These are phyloP conservation scores for Theileria orientalis DNA, from an alignment of 169 alveolate species.

Conservation along the genomic window DNA sequence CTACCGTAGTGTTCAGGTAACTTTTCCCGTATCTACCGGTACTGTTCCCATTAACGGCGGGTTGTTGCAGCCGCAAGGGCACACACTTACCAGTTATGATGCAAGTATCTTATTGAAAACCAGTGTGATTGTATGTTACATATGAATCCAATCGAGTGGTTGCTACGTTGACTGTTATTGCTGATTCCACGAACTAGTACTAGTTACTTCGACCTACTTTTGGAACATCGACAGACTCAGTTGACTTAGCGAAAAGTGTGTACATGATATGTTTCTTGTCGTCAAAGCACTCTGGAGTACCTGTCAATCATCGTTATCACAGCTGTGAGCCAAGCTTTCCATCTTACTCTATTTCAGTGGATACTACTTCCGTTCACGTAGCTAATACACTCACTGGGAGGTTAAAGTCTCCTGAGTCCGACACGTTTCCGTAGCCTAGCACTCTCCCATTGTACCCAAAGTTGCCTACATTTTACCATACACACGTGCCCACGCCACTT, in stretches of 20 bases:
- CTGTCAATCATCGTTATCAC: slow-evolving; percentile 9
- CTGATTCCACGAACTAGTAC: no score
- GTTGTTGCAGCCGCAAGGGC: no score
- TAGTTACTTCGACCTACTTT: not conserved
- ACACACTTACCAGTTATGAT: slow-evolving; percentile 25
- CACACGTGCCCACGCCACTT: not conserved
- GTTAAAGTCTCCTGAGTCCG: slow-evolving; percentile 57
- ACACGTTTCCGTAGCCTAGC: slow-evolving; percentile 34
- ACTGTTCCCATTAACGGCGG: no score
- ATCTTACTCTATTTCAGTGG: not conserved
- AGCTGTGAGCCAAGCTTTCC: no score
- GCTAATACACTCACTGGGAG: slow-evolving; percentile 32
- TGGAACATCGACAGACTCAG: slow-evolving; percentile 50
- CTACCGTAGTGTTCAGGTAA: no score
- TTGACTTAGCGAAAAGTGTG: slow-evolving; percentile 30
- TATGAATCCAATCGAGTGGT: slow-evolving; percentile 29
- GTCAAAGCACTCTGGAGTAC: slow-evolving; percentile 47
- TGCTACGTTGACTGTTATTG: not conserved
- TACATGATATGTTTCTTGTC: slow-evolving; percentile 32
- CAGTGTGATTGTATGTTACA: slow-evolving; percentile 52
- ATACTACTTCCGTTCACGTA: not conserved
- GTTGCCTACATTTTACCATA: slow-evolving; percentile 8
- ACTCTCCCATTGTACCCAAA: not conserved
- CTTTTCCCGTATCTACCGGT: not conserved
- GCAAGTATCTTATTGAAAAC: slow-evolving; percentile 51